Conservation (phyloP, 768 basidiomycete species). For the Phallus indusiatus region DNA sequence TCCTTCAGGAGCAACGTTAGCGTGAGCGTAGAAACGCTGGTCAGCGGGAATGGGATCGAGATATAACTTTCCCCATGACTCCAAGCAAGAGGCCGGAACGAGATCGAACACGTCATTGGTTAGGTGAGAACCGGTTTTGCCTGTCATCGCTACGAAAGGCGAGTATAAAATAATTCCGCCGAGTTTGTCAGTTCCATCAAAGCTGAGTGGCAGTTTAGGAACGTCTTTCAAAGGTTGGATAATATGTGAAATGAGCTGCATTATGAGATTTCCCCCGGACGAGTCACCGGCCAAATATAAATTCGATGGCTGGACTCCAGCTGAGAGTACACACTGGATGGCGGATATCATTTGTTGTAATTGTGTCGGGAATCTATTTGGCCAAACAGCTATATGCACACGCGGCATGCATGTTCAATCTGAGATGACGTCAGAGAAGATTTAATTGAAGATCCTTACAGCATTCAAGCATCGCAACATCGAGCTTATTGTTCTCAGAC, state of each 20-base stretch:
- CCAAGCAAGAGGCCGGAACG: not conserved
- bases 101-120: not conserved
- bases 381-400: not conserved
- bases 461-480: not conserved
- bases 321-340: conserved; percentile 10
- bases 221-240: conserved; percentile 11
- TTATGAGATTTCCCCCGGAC: conserved; percentile 14
- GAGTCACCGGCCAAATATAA: conserved; percentile 17
- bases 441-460: not conserved
- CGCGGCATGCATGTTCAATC: not conserved
- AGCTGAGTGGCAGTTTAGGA: not conserved
- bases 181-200: not conserved
- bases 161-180: conserved; percentile 10
- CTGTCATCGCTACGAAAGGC: conserved; percentile 7
- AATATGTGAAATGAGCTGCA: conserved; percentile 13
- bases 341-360: conserved; percentile 12
- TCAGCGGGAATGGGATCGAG: not conserved
- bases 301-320: conserved; percentile 12
- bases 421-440: not conserved
- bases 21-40: not conserved
- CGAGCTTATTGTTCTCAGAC: not conserved
- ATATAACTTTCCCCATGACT: not conserved
- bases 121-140: not conserved
- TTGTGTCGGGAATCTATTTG: conserved; percentile 13
- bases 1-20: not conserved